Base-by-base conservation (phyloP, 441 rosid species). In the Corymbia citriodora region DNA sequence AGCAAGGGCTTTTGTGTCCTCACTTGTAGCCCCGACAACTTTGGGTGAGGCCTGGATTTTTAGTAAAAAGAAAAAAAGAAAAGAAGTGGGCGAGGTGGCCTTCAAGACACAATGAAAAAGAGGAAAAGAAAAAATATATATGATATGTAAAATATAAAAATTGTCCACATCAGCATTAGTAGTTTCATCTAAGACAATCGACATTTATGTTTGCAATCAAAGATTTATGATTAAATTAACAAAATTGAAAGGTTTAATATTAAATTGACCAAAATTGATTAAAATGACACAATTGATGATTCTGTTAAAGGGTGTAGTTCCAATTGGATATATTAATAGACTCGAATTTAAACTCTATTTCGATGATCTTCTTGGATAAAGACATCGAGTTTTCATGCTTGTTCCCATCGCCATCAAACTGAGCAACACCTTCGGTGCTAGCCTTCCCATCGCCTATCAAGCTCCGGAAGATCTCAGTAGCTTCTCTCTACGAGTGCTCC, bases 141-240 rank as follows among this genome's bases (percentile, higher is more conserved):
- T 23, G 4, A 57, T 10, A 23, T 57, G 10, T 23, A 57, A 23
- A 23, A 4, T 23, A 55, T 2, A 55, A 23, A 57, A 57, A 23
- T 23, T 23, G 0, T 23, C 0, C 0, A 0, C 6, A 59, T 59
- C 0, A 0, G 0, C 5, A 11, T 8, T 0, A 0, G 14, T 25
- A 4, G 1, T 25, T 6, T 14, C 3, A 59, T 29, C 65, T 59
- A 10, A 0, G 25, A 59, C 3, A 0, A 59, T 5, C 5, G 2
- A 12, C 1, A 0, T 59, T 25, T 29, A 25, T 59, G 65, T 59
- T 59, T 59, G 23, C 14, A 59, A 25, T 59, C 10, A 25, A 25
- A 59, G 0, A 13, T 59, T 59, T 59, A 59, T 23, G 23, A 59
- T 4, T 59, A 23, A 14, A 52, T 52, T 12, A 1, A 57, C 13